phyloP scores from a whole-genome alignment of 1,139 yeast genomes.

The Barnettozyma hawaiiensis region DNA sequence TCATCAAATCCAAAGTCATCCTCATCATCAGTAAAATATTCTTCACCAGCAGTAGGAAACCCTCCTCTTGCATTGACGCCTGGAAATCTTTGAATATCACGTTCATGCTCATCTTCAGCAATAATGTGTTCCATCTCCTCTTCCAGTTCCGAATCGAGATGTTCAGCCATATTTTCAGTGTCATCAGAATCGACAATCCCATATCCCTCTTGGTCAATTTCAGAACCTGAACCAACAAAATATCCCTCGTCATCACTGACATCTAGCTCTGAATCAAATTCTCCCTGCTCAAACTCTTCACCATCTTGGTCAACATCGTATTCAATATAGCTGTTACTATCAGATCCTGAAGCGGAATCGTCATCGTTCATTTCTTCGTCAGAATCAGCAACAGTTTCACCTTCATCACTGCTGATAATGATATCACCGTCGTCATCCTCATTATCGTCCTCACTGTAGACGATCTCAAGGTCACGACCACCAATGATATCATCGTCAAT shows the following conservation, averaged over 20 bases:
- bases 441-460: slow-evolving; percentile 35
- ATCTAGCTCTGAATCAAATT: slow-evolving; percentile 31
- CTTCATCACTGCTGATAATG: slow-evolving; percentile 22
- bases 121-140: slow-evolving; percentile 30
- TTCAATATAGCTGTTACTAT: slow-evolving; percentile 22
- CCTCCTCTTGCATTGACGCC: neutral
- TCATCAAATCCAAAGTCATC: slow-evolving; percentile 23
- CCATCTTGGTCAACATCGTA: slow-evolving; percentile 21
- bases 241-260: slow-evolving; percentile 33
- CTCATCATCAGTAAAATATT: slow-evolving; percentile 20
- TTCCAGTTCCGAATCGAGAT: slow-evolving; percentile 19
- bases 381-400: slow-evolving; percentile 14
- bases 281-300: slow-evolving; percentile 24
- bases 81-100: neutral
- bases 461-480: slow-evolving; percentile 35
- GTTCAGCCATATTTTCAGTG: slow-evolving; percentile 29
- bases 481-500: slow-evolving; percentile 27
- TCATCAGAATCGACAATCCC: slow-evolving; percentile 23
- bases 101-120: slow-evolving; percentile 19
- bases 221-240: slow-evolving; percentile 13
- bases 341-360: slow-evolving; percentile 20
- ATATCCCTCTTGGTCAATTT: slow-evolving; percentile 29
- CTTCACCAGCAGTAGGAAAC: neutral
- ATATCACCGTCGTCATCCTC: slow-evolving; percentile 20
- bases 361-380: slow-evolving; percentile 24